Evolutionary conservation across 768 basidiomycete genomes (phyloP).

Genomic region (Naganishia friedmannii): DNA sequence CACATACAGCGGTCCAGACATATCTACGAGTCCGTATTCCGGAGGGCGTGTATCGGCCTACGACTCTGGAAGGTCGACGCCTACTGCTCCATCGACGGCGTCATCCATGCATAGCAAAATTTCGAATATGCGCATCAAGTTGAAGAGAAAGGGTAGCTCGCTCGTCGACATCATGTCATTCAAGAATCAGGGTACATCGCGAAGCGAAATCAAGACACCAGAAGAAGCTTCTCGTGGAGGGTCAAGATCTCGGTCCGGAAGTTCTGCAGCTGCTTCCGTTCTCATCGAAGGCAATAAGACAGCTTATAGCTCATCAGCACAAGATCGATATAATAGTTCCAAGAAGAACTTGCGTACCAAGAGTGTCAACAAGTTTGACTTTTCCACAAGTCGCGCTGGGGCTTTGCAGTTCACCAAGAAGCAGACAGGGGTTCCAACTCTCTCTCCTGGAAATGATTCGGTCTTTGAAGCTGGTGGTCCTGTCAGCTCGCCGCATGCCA

Average conservation of each 20-base stretch:
- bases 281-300: not conserved
- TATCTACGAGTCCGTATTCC: not conserved
- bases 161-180: not conserved
- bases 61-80: slow-evolving; percentile 13
- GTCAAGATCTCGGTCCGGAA: not conserved
- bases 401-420: slow-evolving; percentile 5
- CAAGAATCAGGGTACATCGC: slow-evolving; percentile 1
- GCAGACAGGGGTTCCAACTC: not conserved
- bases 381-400: not conserved
- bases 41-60: not conserved
- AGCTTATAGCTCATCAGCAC: not conserved
- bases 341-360: not conserved
- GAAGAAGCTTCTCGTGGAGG: not conserved
- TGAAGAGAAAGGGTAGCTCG: slow-evolving; percentile 21
- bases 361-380: not conserved
- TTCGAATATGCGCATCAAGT: slow-evolving; percentile 17
- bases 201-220: not conserved
- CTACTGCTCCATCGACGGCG: not conserved
- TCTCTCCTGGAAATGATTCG: not conserved
- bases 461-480: not conserved
- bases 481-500: not conserved
- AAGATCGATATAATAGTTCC: not conserved
- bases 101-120: slow-evolving; percentile 10
- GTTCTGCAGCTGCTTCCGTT: not conserved
- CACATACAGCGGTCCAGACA: not conserved